phyloP scores from a whole-genome alignment of 306 rosid genomes.

The Trichosanthes truncata region DNA sequence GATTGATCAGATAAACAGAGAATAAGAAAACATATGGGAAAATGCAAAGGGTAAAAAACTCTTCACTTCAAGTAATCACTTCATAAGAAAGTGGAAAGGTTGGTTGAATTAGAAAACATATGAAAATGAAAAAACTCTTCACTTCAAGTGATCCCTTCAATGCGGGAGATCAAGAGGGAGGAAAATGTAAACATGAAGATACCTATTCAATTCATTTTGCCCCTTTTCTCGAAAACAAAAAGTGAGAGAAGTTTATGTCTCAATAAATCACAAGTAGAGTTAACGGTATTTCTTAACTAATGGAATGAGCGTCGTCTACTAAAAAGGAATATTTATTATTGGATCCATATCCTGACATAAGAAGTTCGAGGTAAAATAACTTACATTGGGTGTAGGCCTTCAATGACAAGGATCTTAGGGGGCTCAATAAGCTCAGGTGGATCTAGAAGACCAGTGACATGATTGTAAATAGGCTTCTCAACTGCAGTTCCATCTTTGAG shows the following conservation, averaged over 20 bases:
- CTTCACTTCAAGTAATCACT: neutral
- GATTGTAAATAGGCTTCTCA: constrained; percentile 82
- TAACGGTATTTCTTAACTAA: neutral
- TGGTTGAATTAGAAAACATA: neutral
- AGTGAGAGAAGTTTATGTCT: neutral
- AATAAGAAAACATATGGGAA: neutral
- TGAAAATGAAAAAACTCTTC: neutral
- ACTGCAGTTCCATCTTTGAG: constrained; percentile 64
- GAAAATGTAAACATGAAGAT: constrained; percentile 1
- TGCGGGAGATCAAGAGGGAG: neutral
- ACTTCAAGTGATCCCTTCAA: neutral
- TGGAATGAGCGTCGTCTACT: too few relatives aligned
- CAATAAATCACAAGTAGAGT: neutral
- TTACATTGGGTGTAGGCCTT: constrained; percentile 98
- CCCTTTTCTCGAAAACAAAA: neutral
- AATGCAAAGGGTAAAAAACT: neutral
- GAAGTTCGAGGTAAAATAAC: constrained; percentile 11
- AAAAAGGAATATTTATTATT: too few relatives aligned
- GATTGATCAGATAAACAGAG: neutral
- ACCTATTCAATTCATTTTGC: neutral
- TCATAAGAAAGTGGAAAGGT: neutral
- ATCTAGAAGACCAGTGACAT: constrained; percentile 89
- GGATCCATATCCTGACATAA: too few relatives aligned
- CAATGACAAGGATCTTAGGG: constrained; percentile 92
- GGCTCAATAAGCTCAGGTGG: constrained; percentile 93